Evolutionary conservation across 768 basidiomycete species (phyloP).

Genomic region (Russula virescens): DNA sequence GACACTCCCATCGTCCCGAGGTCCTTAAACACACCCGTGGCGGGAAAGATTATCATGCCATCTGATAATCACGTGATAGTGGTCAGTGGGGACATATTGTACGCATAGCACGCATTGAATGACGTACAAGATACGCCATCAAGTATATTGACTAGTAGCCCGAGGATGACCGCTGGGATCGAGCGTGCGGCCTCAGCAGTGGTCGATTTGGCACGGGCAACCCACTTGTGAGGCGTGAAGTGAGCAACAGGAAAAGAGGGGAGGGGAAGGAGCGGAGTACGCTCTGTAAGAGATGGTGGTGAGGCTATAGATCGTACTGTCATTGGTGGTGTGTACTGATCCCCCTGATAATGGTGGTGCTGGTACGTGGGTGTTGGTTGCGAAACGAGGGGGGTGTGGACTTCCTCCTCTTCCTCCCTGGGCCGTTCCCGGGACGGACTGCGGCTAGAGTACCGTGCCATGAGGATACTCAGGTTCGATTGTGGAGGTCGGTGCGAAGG

Average conservation of each 20-base stretch:
- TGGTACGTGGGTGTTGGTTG: not conserved
- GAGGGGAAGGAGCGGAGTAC: constrained; percentile 16
- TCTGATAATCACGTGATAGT: constrained; percentile 38
- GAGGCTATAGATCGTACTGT: not conserved
- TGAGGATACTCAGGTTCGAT: constrained; percentile 36
- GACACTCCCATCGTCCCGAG: constrained; percentile 89
- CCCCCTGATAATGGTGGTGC: not conserved
- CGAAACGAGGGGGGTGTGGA: constrained; percentile 8
- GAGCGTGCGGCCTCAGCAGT: constrained; percentile 32
- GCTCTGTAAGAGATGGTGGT: constrained; percentile 14
- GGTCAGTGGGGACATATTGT: not conserved
- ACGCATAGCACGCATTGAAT: not conserved
- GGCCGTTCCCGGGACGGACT: constrained; percentile 13
- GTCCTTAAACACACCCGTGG: constrained; percentile 67
- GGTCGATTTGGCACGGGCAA: constrained; percentile 4
- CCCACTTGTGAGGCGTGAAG: constrained; percentile 10
- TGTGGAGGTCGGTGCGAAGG: constrained; percentile 23
- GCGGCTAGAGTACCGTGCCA: constrained; percentile 27
- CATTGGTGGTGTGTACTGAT: not conserved
- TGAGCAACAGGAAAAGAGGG: constrained; percentile 7
- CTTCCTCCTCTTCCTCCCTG: constrained; percentile 6
- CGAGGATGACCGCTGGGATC: constrained; percentile 82
- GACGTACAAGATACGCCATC: constrained; percentile 87
- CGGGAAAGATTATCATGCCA: constrained; percentile 95
- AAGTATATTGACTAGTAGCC: constrained; percentile 80